These are phyloP conservation scores for Boletellus emodensis DNA, from an alignment of 768 basidiomycete genomes.

Conservation along the genomic window DNA sequence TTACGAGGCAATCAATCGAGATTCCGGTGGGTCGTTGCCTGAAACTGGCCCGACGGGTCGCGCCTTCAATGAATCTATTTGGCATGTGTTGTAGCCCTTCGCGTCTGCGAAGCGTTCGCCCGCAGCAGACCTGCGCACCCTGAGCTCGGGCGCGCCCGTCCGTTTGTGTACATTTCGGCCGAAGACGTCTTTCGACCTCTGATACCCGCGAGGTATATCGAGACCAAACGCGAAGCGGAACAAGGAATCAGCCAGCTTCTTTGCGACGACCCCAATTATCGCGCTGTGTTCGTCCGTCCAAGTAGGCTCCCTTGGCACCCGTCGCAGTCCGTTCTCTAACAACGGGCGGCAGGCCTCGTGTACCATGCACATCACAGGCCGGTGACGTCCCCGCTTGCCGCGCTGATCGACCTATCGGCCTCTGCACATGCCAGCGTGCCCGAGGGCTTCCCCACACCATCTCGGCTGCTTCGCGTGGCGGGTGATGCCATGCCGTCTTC, in stretches of 20 bases:
- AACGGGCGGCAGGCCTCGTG: constrained; percentile 59
- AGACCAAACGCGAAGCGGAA: constrained; percentile 94
- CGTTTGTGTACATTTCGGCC: constrained; percentile 95
- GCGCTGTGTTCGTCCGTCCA: constrained; percentile 83
- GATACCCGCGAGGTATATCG: constrained; percentile 81
- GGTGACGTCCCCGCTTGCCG: constrained; percentile 80
- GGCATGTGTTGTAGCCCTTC: constrained; percentile 46
- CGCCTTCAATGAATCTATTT: constrained; percentile 9
- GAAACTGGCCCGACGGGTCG: constrained; percentile 1
- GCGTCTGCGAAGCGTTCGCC: constrained; percentile 75
- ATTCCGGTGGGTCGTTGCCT: constrained; percentile 62
- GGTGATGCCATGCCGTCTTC: constrained; percentile 36
- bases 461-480: constrained; percentile 54
- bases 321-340: constrained; percentile 10
- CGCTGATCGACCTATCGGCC: constrained; percentile 77
- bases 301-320: constrained; percentile 47
- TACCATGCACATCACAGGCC: constrained; percentile 95
- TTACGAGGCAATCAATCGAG: constrained; percentile 85
- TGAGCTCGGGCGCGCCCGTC: constrained; percentile 35
- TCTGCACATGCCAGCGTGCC: constrained; percentile 62
- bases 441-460: constrained; percentile 56
- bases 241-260: constrained; percentile 55
- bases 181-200: constrained; percentile 82
- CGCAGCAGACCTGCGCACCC: constrained; percentile 36
- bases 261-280: constrained; percentile 40